phyloP scores from a whole-genome alignment of 2,329 filamentous ascomycete genomes.

The Coniochaeta ligniaria region DNA sequence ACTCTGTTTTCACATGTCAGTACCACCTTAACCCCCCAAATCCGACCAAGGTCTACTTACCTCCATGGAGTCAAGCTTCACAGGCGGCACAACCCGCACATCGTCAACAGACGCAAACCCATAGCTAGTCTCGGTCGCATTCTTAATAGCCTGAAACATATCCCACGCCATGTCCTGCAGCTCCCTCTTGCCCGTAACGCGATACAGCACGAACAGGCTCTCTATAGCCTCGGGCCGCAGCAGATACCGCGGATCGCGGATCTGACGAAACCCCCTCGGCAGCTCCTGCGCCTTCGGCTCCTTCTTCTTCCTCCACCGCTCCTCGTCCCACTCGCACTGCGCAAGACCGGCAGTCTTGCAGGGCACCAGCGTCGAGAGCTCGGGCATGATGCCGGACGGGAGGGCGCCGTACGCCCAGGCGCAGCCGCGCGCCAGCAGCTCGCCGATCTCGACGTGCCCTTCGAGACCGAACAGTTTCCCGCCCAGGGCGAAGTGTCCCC shows the following conservation, averaged over 20 bases:
- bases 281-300: conserved; percentile 22
- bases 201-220: conserved; percentile 44
- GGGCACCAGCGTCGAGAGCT: conserved; percentile 31
- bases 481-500: conserved; percentile 36
- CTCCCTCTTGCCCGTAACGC: conserved; percentile 36
- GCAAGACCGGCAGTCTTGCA: conserved; percentile 23
- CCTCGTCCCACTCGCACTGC: conserved; percentile 24
- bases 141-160: conserved; percentile 37
- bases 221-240: conserved; percentile 45
- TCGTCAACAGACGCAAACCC: conserved; percentile 28
- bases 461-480: conserved; percentile 25
- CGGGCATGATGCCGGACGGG: conserved; percentile 47
- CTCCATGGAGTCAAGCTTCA: conserved; percentile 24
- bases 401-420: conserved; percentile 46
- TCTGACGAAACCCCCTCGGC: conserved; percentile 51
- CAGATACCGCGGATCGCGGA: conserved; percentile 33
- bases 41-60: background rate
- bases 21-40: background rate
- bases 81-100: conserved; percentile 15
- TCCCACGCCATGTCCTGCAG: conserved; percentile 38
- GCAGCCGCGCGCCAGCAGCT: conserved; percentile 43
- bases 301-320: conserved; percentile 17
- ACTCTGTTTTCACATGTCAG: conserved; percentile 20
- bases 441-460: conserved; percentile 35
- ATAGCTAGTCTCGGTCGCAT: conserved; percentile 30